These are phyloP conservation scores for Leccinum disarticulatum DNA, from an alignment of 768 basidiomycete species.

Conservation along the genomic window DNA sequence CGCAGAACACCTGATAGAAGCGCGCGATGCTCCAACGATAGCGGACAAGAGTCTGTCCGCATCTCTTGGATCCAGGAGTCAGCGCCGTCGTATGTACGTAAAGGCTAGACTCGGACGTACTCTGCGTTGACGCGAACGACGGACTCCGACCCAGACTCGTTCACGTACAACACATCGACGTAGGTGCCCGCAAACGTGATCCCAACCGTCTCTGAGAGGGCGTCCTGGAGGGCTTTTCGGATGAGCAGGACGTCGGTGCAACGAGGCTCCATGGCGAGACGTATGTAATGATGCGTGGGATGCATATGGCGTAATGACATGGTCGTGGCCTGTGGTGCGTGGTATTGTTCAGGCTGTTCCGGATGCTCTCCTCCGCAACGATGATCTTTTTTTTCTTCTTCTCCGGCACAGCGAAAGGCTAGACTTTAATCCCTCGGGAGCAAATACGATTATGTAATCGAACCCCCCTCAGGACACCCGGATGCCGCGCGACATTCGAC, in stretches of 20 bases:
- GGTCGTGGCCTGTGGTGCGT: background rate
- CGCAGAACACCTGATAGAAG: constrained; percentile 24
- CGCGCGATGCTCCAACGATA: constrained; percentile 21
- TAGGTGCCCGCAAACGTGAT: constrained; percentile 49
- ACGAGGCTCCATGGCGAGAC: constrained; percentile 22
- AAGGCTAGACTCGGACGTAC: constrained; percentile 11
- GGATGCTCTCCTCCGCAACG: background rate
- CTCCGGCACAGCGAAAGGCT: background rate
- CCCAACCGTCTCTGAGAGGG: constrained; percentile 56
- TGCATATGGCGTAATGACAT: constrained; percentile 22
- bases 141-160: constrained; percentile 23
- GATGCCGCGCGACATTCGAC: constrained; percentile 15
- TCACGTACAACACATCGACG: constrained; percentile 59
- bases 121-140: constrained; percentile 22
- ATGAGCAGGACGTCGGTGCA: constrained; percentile 44
- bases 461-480: constrained; percentile 3
- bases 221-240: constrained; percentile 56
- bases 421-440: background rate
- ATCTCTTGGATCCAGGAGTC: constrained; percentile 18
- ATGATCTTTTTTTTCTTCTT: background rate
- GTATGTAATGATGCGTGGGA: constrained; percentile 27
- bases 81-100: background rate
- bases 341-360: background rate
- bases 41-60: constrained; percentile 27
- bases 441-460: constrained; percentile 24